Evolutionary conservation across 768 basidiomycete species (phyloP), one percentile per base, ranked within the genome.

Genomic region (Hemileccinum rubropunctum): DNA sequence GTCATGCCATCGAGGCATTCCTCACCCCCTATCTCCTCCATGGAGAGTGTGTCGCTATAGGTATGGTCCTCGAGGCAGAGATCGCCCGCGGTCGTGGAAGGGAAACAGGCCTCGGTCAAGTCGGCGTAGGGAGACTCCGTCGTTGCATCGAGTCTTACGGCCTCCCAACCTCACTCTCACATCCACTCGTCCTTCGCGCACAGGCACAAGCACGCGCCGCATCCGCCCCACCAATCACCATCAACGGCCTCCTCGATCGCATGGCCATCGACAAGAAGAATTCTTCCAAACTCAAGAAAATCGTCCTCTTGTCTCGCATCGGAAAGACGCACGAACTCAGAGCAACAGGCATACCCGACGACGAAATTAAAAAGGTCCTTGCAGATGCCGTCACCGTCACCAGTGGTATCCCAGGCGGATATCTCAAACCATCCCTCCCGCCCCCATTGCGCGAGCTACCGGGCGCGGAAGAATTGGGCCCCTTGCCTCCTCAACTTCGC

Each of bases 211-310:
- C 64, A 7, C 47, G 44, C 6, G 64, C 56, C 2, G 61, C 56
- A 10, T 58, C 55, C 0, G 57, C 52, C 1, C 57, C 62, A 1
- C 45, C 45, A n/a, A 50, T 65, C 26, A 84, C 84, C 14, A 85
- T 95, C 47, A 83, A 89, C 43, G 79, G 82, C 14, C 76, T 99
- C 11, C 78, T 98, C 35, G 91, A 97, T 66, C 87, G 95, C 63
- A 98, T 98, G 95, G 81, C 77, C 51, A 81, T 95, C 53, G 95
- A 99, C 78, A 99, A 99, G 77, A 98, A 99, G 78, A 98, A 98
- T 67, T 95, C 95, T 0, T 70, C 79, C 2, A 84, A 84, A 64
- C 51, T 64, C 44, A 99, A 98, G 76, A 98, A 95, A 73, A 80
- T 98, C 52, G 97, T 98, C 46, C 77, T 99, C 39, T 78, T 98